Percentiles rank a stretch among this genome's conserved stretches.
These are phyloP conservation scores for Davidsoniella neocaledoniae DNA, from an alignment of 2,329 filamentous ascomycete genomes.

Conservation along the genomic window DNA sequence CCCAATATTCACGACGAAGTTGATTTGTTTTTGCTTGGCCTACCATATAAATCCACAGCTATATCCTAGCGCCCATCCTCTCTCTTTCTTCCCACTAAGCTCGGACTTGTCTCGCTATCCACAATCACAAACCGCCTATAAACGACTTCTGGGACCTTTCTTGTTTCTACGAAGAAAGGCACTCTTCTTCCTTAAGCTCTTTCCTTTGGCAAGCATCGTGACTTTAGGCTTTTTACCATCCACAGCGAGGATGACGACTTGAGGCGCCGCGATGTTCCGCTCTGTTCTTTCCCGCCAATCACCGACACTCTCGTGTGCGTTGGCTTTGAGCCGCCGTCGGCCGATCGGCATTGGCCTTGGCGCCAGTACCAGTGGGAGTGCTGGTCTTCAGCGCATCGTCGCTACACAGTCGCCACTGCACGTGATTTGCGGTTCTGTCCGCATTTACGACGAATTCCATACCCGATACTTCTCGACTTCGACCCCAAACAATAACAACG, in stretches of 20 bases:
- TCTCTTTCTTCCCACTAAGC: not conserved
- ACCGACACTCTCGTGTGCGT: conserved; percentile 2
- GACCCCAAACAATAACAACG: not conserved
- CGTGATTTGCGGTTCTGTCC: conserved; percentile 7
- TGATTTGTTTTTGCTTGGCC: too few relatives aligned
- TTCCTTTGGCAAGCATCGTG: not conserved
- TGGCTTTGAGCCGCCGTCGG: conserved; percentile 5
- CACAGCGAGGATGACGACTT: not conserved
- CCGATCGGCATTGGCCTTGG: conserved; percentile 1
- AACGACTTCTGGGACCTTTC: not conserved
- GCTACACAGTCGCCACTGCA: conserved; percentile 4
- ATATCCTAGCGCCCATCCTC: conserved; percentile 14
- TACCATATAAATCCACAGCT: not conserved
- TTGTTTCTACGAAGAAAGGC: not conserved
- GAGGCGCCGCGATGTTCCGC: conserved; percentile 9
- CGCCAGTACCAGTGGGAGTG: not conserved
- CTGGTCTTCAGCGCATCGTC: not conserved
- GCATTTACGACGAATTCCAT: conserved; percentile 8
- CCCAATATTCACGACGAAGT: too few relatives aligned
- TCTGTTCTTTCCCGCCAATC: conserved; percentile 7
- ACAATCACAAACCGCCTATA: not conserved
- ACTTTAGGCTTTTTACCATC: not conserved
- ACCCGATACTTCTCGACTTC: conserved; percentile 6
- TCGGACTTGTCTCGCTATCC: conserved; percentile 12
- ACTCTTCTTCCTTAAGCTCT: not conserved